Conservation (phyloP, 139 green algal species). For the Coelastrella sp. region DNA sequence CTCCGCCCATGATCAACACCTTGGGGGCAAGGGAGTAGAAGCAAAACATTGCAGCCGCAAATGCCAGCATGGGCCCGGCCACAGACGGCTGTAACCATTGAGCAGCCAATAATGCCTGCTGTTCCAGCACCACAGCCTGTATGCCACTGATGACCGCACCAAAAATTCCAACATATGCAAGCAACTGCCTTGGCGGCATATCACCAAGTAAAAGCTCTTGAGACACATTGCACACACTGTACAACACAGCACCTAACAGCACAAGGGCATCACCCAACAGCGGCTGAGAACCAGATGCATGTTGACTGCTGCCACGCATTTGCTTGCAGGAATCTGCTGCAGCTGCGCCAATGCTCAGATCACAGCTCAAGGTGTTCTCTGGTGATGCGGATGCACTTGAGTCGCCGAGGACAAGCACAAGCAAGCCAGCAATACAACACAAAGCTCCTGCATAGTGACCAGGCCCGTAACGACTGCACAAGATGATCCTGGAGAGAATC, state of each 20-base stretch:
- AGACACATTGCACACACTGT: constrained; percentile 78
- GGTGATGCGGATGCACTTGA: background rate
- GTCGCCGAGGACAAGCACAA: constrained; percentile 68
- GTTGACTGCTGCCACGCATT: background rate
- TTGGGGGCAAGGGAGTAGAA: constrained; percentile 77
- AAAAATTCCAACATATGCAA: constrained; percentile 67
- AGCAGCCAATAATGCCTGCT: constrained; percentile 2
- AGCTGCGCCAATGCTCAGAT: background rate
- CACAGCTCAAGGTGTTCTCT: background rate
- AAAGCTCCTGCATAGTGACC: constrained; percentile 66
- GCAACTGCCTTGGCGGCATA: constrained; percentile 50
- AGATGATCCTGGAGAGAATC: constrained; percentile 53
- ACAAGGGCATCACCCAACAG: constrained; percentile 80
- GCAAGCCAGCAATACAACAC: constrained; percentile 77
- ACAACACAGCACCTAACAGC: constrained; percentile 74
- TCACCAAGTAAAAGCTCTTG: constrained; percentile 65
- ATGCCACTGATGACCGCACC: constrained; percentile 55
- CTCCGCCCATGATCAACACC: constrained; percentile 64
- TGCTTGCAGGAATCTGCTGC: background rate
- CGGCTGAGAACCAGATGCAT: constrained; percentile 47
- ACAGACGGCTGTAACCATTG: background rate
- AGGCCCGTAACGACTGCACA: constrained; percentile 61
- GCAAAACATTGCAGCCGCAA: constrained; percentile 66
- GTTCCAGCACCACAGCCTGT: constrained; percentile 61
- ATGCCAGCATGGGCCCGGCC: constrained; percentile 55